Conservation (phyloP, 345 rosid species). For the Citrus hindsii region DNA sequence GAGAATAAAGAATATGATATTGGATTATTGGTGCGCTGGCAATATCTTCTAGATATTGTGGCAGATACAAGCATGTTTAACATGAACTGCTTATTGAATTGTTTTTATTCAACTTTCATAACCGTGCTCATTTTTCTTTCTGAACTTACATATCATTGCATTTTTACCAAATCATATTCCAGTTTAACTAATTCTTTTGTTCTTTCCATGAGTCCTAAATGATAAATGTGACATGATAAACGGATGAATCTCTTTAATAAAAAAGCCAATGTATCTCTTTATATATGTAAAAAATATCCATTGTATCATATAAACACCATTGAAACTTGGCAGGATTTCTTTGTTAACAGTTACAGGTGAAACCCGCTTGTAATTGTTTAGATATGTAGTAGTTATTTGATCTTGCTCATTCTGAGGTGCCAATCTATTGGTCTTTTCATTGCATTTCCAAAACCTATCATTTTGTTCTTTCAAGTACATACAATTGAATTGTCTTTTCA, state of each 20-base stretch:
- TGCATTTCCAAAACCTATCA: not conserved
- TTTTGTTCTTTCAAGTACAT: no score
- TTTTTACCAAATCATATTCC: not conserved
- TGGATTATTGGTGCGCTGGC: not conserved
- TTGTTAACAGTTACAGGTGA: not conserved
- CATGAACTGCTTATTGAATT: not conserved
- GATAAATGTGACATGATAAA: not conserved
- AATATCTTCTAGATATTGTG: not conserved
- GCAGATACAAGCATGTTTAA: not conserved
- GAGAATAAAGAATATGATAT: not conserved
- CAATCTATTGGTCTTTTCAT: not conserved
- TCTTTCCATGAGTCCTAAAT: not conserved
- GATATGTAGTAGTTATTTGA: not conserved
- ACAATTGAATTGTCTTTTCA: no score
- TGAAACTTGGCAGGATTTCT: no score
- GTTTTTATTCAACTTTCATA: not conserved
- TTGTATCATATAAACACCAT: not conserved
- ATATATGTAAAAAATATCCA: not conserved
- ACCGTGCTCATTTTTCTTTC: not conserved
- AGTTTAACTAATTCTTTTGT: not conserved
- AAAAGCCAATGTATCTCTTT: no score
- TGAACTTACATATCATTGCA: not conserved
- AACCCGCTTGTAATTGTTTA: not conserved
- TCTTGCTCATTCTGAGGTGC: not conserved
- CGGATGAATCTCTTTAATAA: not conserved